Evolutionary conservation across 768 basidiomycete species (phyloP), one percentile per base, ranked within the genome.

Genomic region (Trametes sanguinea): DNA sequence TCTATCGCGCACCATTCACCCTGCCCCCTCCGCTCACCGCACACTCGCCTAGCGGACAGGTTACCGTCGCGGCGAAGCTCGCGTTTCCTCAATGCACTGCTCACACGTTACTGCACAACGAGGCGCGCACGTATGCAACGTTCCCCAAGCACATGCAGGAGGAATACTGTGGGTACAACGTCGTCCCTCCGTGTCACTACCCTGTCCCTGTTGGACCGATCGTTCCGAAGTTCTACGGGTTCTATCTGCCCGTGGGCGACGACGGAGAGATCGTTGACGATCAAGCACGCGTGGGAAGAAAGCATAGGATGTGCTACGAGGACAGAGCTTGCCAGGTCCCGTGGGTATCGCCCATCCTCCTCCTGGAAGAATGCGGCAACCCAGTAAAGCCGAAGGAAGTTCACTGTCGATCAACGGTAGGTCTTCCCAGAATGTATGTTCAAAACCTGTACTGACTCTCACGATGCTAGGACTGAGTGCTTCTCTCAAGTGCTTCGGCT

Each of bases 211-310:
- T 82, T 3, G 73, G 76, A 6, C 78, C 87, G 0, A 50, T 87
- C 50, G 81, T 84, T 3, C 86, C 87, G 0, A 85, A 86, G 68
- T 88, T 81, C 70, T 88, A 84, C 65, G 86, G 88, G 1, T 85
- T 83, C 71, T 88, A 87, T 64, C 68, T 65, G 1, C 76, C 76
- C 0, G 60, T 64, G 1, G 47, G 53, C 2, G 65, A 71, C 14
- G 39, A 57, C 10, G 61, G 57, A n/a, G 7, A 37, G 40, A 7
- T 45, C 11, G 4, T 35, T 9, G 37, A 50, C 48, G 48, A 54
- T 8, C 17, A 51, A 7, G 27, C 22, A 3, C 4, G 17, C 1
- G 35, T 61, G n/a, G 40, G 40, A 3, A 46, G 7, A 54, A 45
- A n/a, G 73, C 73, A 8, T 65, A 68, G 1, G 2, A 10, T 14